phyloP scores from a whole-genome alignment of 2,329 filamentous ascomycete species.

The Cercospora zeina region DNA sequence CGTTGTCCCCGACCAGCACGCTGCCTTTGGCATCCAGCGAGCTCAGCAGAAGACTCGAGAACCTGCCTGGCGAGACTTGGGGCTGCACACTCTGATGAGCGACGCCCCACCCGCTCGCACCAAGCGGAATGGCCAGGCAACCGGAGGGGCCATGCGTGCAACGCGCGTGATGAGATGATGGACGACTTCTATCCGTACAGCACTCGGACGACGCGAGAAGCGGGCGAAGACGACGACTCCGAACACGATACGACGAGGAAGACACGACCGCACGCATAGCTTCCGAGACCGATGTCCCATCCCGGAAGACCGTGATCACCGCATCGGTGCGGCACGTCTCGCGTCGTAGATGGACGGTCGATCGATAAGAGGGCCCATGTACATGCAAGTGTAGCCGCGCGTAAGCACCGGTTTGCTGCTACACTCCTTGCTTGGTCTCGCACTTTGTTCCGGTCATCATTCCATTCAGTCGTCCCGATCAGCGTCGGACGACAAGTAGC shows the following conservation, averaged over 20 bases:
- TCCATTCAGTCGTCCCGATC: no score
- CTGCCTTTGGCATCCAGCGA: conserved; percentile 80
- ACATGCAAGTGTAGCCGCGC: no score
- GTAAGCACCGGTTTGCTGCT: no score
- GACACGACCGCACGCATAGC: neutral
- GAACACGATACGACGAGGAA: neutral
- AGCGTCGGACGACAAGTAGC: no score
- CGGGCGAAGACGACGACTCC: neutral
- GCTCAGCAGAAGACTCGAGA: conserved; percentile 72
- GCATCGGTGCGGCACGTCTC: no score
- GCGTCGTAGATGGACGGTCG: no score
- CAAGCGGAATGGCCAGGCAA: conserved; percentile 20
- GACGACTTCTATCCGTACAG: neutral
- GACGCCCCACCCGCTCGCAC: conserved; percentile 54
- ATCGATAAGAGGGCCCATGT: no score
- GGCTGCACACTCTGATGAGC: conserved; percentile 68
- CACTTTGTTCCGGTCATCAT: no score
- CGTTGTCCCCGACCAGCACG: conserved; percentile 83
- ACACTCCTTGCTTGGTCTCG: no score
- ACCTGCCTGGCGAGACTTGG: conserved; percentile 76
- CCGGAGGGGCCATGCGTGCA: conserved; percentile 20
- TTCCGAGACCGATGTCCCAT: no score
- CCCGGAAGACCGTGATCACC: no score
- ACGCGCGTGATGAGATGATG: conserved; percentile 20
- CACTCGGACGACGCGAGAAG: neutral